Percentiles rank a stretch among this genome's conserved stretches.
These are phyloP conservation scores for Sisymbrium altissimum DNA, from an alignment of 345 rosid species.

Conservation along the genomic window DNA sequence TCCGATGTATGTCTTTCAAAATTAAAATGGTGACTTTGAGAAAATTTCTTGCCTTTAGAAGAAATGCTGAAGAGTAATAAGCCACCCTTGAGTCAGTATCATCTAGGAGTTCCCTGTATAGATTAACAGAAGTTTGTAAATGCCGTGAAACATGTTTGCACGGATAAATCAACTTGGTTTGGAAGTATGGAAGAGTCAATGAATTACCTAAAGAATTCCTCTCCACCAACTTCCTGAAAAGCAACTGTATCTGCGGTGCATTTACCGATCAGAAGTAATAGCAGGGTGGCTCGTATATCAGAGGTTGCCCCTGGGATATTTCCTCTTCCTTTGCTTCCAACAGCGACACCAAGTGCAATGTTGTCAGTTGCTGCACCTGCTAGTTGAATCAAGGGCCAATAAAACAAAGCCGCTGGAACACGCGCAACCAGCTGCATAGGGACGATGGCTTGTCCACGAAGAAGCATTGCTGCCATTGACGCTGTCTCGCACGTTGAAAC, in stretches of 20 bases:
- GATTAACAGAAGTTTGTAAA: slow-evolving; percentile 11
- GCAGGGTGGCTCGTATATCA: slow-evolving; percentile 88
- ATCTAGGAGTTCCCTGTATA: slow-evolving; percentile 80
- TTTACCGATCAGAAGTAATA: slow-evolving; percentile 89
- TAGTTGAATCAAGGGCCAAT: slow-evolving; percentile 97
- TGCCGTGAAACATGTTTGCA: slow-evolving; percentile 24
- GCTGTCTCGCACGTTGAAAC: slow-evolving; percentile 56
- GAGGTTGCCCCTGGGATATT: slow-evolving; percentile 95
- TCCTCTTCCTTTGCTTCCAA: slow-evolving; percentile 99
- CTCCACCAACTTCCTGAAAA: slow-evolving; percentile 88
- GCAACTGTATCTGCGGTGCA: slow-evolving; percentile 89
- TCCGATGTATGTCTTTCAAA: not conserved
- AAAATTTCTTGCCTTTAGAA: slow-evolving; percentile 69
- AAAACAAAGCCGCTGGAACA: slow-evolving; percentile 83
- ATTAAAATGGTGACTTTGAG: slow-evolving; percentile 9
- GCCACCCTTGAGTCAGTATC: slow-evolving; percentile 98
- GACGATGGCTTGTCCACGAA: slow-evolving; percentile 80
- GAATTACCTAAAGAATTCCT: slow-evolving; percentile 83
- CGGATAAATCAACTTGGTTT: slow-evolving; percentile 2
- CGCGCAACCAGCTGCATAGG: slow-evolving; percentile 97
- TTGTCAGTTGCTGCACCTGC: slow-evolving; percentile 97
- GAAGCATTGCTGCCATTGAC: slow-evolving; percentile 95
- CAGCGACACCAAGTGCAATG: slow-evolving; percentile 90
- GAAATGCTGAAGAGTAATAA: slow-evolving; percentile 93
- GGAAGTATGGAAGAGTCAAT: slow-evolving; percentile 11